Evolutionary conservation across 257 asterid species (phyloP).

Genomic region (Solanum arcanum): DNA sequence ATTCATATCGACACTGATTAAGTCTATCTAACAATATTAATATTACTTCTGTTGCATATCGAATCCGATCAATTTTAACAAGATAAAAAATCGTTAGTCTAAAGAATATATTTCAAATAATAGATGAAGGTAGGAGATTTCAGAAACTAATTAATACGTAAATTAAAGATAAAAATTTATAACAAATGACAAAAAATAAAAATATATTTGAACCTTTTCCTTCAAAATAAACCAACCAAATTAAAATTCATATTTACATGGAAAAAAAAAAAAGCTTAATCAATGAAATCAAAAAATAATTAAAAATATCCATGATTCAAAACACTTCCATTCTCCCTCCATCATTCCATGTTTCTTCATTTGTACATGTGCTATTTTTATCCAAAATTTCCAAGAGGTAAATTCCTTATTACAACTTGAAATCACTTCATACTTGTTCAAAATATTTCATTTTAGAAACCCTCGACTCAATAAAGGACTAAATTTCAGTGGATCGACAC

Average conservation of each 20-base stretch:
- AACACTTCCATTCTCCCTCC: neutral
- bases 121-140: neutral
- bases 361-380: neutral
- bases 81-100: neutral
- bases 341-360: neutral
- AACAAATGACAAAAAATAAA: neutral
- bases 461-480: fast-evolving
- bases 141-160: neutral
- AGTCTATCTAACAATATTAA: neutral
- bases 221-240: neutral
- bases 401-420: neutral
- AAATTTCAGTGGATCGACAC: neutral
- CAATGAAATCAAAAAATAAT: neutral
- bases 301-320: neutral
- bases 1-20: neutral
- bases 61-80: neutral
- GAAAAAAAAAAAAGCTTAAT: neutral
- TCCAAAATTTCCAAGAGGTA: neutral
- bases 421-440: neutral
- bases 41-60: neutral
- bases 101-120: neutral
- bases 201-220: neutral
- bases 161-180: neutral
- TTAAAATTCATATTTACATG: neutral
- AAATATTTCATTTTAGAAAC: neutral